Evolutionary conservation across 116 monocot species (phyloP).

Genomic region (Iris pallida): DNA sequence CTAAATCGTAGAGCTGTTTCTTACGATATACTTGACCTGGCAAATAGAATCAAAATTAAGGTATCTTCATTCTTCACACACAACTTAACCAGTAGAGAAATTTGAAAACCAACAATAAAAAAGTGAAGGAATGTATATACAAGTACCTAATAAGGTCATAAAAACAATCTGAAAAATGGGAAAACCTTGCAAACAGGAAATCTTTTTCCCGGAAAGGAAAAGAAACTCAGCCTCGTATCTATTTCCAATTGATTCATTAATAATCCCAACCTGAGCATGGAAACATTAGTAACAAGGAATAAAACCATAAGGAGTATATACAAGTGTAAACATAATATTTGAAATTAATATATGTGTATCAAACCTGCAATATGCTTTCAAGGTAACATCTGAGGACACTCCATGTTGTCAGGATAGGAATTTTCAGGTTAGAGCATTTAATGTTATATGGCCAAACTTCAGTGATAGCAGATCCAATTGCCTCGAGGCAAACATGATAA

Average conservation of each 20-base stretch:
- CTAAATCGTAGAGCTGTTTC: conserved; percentile 52
- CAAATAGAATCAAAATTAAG: conserved; percentile 8
- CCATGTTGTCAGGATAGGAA: conserved; percentile 66
- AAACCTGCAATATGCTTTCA: conserved; percentile 91
- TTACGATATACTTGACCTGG: conserved; percentile 76
- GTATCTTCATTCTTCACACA: background rate
- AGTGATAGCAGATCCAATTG: conserved; percentile 36
- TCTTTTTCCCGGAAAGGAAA: conserved; percentile 59
- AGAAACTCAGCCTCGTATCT: conserved; percentile 64
- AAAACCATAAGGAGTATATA: too few species aligned
- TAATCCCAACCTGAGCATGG: conserved; percentile 53
- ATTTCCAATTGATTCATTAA: conserved; percentile 75
- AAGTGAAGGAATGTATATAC: background rate
- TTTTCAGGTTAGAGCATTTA: conserved; percentile 15
- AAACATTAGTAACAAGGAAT: background rate
- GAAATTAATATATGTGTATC: background rate
- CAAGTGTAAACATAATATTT: too few species aligned
- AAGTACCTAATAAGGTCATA: conserved; percentile 57
- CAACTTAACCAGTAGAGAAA: background rate
- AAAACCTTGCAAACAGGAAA: conserved; percentile 46
- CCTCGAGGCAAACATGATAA: conserved; percentile 30
- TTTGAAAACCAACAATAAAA: background rate
- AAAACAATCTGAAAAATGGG: conserved; percentile 57
- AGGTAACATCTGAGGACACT: conserved; percentile 69
- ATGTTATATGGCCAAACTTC: conserved; percentile 52